Base-by-base conservation (phyloP, 2,329 filamentous ascomycete species). In the Fusarium drepaniforme region DNA sequence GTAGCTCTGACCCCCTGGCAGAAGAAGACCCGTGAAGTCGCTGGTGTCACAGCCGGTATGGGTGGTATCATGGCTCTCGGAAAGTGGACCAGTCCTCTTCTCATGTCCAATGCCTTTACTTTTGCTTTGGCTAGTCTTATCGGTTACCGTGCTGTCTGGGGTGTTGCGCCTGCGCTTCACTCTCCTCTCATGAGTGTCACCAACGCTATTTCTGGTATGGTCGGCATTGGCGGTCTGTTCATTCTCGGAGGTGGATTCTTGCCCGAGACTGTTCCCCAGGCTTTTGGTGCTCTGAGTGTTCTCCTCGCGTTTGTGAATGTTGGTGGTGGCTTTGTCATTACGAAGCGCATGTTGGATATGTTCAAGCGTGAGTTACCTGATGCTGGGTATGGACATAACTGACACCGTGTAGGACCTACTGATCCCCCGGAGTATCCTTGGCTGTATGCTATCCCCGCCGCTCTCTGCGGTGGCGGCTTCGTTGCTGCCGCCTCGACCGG, bases 261-360 rank as follows among this genome's bases (percentile, higher is more conserved):
- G 0, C 94, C 94, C 0, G 90, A 92, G 77, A 97, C 94, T 0
- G 87, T 97, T 8, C 95, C 95, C 0, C 94, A 97, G 80, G 83
- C 85, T 3, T 90, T 98, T 40, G 95, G 95, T 65, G 93, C 95
- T 3, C 83, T 91, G 1, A 97, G 94, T 1, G 95, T 97, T 1
- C 86, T 97, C 7, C 85, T 98, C 23, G 95, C 95, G 0, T 97
- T 97, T 80, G 93, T 97, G 72, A 97, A 97, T 75, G 92, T 98
- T 4, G 93, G 93, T 0, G 95, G 95, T 68, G 95, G 95, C 0
- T 98, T 98, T 71, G 93, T 97, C 51, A 94, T 98, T 70, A 97
- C 95, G 4, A 97, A 97, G 84, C 90, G 95, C 73, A 98, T 98
- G 95, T 87, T 98, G 51, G 95, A 97, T 81, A 96, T 96, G 94